These are phyloP conservation scores for Aspergillus fumigatus DNA, from an alignment of 2,329 filamentous ascomycete species.

Conservation along the genomic window DNA sequence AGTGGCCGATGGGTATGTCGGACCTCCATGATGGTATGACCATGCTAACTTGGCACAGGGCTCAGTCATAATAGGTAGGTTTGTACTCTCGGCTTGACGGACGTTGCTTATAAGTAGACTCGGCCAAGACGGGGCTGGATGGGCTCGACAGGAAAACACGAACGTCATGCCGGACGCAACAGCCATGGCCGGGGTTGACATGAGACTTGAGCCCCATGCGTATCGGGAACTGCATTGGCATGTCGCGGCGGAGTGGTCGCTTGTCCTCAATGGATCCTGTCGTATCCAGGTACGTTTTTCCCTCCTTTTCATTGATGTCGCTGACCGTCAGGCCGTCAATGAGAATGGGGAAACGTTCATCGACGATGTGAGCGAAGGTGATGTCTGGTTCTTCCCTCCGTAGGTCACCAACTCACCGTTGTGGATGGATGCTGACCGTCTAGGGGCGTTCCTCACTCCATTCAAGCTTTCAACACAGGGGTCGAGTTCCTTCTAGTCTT, in stretches of 20 bases:
- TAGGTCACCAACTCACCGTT: slow-evolving; percentile 3
- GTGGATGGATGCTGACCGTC: neutral
- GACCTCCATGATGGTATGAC: too few relatives aligned
- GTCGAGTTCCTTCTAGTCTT: slow-evolving; percentile 62
- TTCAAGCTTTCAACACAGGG: slow-evolving; percentile 67
- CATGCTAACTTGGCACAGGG: slow-evolving; percentile 17
- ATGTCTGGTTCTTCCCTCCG: slow-evolving; percentile 77
- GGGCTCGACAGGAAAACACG: slow-evolving; percentile 52
- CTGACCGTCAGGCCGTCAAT: slow-evolving; percentile 26
- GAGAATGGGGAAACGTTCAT: slow-evolving; percentile 69
- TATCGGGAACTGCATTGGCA: slow-evolving; percentile 61
- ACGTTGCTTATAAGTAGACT: slow-evolving; percentile 19
- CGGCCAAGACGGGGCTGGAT: slow-evolving; percentile 47
- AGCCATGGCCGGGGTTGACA: slow-evolving; percentile 56
- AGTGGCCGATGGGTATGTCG: slow-evolving; percentile 49
- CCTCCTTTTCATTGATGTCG: neutral
- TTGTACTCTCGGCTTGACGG: neutral
- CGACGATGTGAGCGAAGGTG: slow-evolving; percentile 70
- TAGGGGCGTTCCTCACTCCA: slow-evolving; percentile 66
- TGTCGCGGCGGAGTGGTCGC: slow-evolving; percentile 35
- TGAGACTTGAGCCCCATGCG: slow-evolving; percentile 53
- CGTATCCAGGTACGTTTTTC: slow-evolving; percentile 27
- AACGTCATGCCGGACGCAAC: slow-evolving; percentile 47
- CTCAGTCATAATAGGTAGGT: slow-evolving; percentile 45
- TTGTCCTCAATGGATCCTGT: slow-evolving; percentile 37